Evolutionary conservation across 768 basidiomycete genomes (phyloP).

Genomic region (Leccinum subgranulosum): DNA sequence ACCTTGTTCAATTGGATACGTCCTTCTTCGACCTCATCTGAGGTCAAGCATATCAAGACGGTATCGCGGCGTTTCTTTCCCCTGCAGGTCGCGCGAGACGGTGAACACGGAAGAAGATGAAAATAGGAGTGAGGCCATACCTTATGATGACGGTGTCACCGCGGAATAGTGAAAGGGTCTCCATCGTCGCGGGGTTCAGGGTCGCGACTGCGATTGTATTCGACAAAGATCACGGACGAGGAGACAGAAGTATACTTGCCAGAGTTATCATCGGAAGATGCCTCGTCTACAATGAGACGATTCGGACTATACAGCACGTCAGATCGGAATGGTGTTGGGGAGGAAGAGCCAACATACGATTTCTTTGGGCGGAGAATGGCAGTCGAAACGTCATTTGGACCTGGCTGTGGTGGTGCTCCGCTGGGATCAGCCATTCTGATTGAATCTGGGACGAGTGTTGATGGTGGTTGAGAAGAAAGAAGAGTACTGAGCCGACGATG

Average conservation of each 20-base stretch:
- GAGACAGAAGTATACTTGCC: slow-evolving; percentile 44
- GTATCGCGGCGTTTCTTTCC: slow-evolving; percentile 98
- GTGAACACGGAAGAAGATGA: neutral
- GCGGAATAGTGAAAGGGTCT: slow-evolving; percentile 86
- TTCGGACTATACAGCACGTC: slow-evolving; percentile 67
- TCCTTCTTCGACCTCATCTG: slow-evolving; percentile 97
- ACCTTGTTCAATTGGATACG: slow-evolving; percentile 99
- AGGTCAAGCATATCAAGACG: slow-evolving; percentile 93
- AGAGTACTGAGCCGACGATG: neutral
- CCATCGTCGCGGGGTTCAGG: slow-evolving; percentile 96
- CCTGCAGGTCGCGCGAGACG: slow-evolving; percentile 36
- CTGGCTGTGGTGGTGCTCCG: slow-evolving; percentile 79
- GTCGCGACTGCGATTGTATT: slow-evolving; percentile 66
- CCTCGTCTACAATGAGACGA: slow-evolving; percentile 96
- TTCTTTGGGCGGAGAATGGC: slow-evolving; percentile 97
- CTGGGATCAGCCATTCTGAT: slow-evolving; percentile 72
- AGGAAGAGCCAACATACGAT: slow-evolving; percentile 62
- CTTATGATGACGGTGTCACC: slow-evolving; percentile 95
- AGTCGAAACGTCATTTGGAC: slow-evolving; percentile 86
- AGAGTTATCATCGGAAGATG: slow-evolving; percentile 93
- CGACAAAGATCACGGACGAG: slow-evolving; percentile 12
- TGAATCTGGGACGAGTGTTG: slow-evolving; percentile 6
- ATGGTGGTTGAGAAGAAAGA: slow-evolving; percentile 13
- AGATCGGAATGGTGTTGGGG: slow-evolving; percentile 10
- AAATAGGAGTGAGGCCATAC: slow-evolving; percentile 40